Conservation (phyloP, 495 filamentous ascomycete species). For the Collariella sp. region DNA sequence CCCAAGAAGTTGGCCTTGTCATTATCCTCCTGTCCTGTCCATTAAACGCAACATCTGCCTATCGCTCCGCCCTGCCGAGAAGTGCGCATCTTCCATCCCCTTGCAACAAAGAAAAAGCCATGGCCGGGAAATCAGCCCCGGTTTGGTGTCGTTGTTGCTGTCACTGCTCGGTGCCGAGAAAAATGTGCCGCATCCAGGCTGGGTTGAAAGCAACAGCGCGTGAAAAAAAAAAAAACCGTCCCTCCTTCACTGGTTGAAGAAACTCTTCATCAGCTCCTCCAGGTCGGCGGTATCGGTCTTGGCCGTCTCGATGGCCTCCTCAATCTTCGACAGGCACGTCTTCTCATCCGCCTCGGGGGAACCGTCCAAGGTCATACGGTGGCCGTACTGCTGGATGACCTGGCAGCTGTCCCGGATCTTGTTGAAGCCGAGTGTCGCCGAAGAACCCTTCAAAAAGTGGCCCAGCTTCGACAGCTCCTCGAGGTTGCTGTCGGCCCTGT, state of each 20-base stretch:
- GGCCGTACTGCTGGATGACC: constrained; percentile 90
- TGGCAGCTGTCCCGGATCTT: constrained; percentile 92
- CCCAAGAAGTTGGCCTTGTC: not conserved
- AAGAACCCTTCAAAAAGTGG: constrained; percentile 97
- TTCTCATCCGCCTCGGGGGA: constrained; percentile 52
- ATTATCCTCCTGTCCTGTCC: not conserved
- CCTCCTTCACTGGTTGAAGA: constrained; percentile 45
- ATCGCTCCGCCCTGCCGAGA: not conserved
- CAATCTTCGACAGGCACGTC: constrained; percentile 58
- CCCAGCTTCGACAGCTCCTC: constrained; percentile 68
- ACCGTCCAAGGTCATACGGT: constrained; percentile 70
- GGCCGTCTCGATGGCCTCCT: constrained; percentile 57
- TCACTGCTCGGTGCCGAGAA: not conserved
- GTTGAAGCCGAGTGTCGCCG: constrained; percentile 83
- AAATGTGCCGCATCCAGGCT: not conserved
- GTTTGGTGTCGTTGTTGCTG: not conserved
- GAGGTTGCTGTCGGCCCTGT: constrained; percentile 58
- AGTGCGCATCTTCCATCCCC: not conserved
- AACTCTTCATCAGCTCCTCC: constrained; percentile 60
- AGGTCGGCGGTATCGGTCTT: constrained; percentile 72
- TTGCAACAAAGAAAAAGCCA: not conserved
- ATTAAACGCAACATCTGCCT: not conserved
- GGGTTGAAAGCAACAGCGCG: not conserved
- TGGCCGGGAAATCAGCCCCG: no score
- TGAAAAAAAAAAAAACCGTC: not conserved